Evolutionary conservation across 2,329 filamentous ascomycete genomes (phyloP), one percentile per base, ranked within the genome.

Genomic region (Colletotrichum spaethianum): DNA sequence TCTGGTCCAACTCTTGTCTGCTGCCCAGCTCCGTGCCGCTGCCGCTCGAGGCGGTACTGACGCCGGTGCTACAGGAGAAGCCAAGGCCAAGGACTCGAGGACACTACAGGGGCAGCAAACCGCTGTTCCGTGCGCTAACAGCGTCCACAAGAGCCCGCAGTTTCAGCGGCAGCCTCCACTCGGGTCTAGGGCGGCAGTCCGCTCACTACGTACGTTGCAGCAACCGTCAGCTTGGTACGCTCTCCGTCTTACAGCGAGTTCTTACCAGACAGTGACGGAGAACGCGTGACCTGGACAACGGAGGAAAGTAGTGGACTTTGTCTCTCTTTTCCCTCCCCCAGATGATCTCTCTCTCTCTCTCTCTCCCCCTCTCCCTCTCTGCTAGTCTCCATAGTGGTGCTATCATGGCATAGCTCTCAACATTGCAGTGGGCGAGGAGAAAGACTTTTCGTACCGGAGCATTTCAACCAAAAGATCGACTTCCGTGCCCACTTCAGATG

Each of bases 91-190:
- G 44, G n/a, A 14, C 11, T 28, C 36, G 18, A 52, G n/a, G 9
- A 28, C 26, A 48, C 48, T 26, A 44, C 42, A 40, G 68, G 68
- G 64, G 57, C 40, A 50, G 33, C 20, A 68, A 42, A 42, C 57
- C 31, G 23, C 52, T 46, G 57, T 68, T 63, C 65, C 28, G 38
- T 69, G 69, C 65, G 65, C 69, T 72, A 69, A 60, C 38, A 61
- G 52, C 69, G 52, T 46, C 52, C 69, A 38, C 67, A 8, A 42
- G 52, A 72, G 52, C 65, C 44, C 46, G 65, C 69, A 63, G 69
- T 69, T 63, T 69, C 65, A 63, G 65, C 64, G 28, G 33, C 33
- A 44, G 40, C 64, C 42, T 71, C 68, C 50, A 59, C 55, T 50
- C 33, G 6, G n/a, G 20, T 33, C n/a, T 70, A 40, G 61, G 48